Evolutionary conservation across 2,329 filamentous ascomycete genomes (phyloP).

Genomic region (Penicillium palitans): DNA sequence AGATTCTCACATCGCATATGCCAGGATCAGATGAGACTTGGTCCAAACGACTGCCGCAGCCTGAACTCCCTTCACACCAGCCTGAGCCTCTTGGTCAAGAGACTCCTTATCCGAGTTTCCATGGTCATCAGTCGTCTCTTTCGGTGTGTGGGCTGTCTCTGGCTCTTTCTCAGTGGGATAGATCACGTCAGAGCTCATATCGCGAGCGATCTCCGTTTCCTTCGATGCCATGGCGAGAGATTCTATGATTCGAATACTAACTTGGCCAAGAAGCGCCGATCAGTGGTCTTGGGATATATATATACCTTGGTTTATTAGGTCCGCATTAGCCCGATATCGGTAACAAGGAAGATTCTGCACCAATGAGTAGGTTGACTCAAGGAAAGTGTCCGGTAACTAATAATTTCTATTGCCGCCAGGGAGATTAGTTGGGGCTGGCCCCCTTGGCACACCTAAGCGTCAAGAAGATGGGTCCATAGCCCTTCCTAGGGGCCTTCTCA

Average conservation of each 20-base stretch:
- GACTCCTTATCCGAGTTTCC: slow-evolving; percentile 2
- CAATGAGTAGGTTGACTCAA: not conserved
- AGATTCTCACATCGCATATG: slow-evolving; percentile 12
- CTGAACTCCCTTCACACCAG: slow-evolving; percentile 15
- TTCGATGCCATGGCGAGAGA: not conserved
- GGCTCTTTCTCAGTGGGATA: not conserved
- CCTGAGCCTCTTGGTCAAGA: slow-evolving; percentile 15
- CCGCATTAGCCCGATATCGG: slow-evolving; percentile 3
- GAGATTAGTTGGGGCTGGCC: not conserved
- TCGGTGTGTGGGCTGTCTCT: not conserved
- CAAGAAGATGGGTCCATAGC: not conserved
- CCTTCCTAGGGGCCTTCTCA: not conserved
- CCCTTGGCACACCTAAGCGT: not conserved
- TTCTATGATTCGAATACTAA: not conserved
- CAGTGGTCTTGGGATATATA: not conserved
- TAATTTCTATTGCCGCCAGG: not conserved
- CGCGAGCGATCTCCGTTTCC: not conserved
- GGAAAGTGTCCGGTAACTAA: not conserved
- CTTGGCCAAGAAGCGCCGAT: not conserved
- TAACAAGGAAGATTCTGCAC: not conserved
- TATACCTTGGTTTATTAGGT: not conserved
- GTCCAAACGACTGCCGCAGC: slow-evolving; percentile 13
- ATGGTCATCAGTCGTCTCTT: not conserved
- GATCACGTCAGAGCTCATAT: not conserved
- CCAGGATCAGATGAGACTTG: slow-evolving; percentile 11